Base-by-base conservation (phyloP, 202 grass and related monocot genomes). In the Panicum hallii region DNA sequence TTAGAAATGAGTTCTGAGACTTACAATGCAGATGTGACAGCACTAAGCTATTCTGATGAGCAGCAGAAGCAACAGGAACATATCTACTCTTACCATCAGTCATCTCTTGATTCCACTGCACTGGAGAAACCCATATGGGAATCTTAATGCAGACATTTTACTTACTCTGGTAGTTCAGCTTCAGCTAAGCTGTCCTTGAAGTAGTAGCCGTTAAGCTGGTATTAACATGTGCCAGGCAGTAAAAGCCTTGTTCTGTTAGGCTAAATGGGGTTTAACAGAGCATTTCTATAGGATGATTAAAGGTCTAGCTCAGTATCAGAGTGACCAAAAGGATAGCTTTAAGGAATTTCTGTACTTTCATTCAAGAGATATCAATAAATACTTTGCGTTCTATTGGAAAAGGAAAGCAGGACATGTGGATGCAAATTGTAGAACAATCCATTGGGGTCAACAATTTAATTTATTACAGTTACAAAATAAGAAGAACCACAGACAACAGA, bases 71-170 rank as follows among this genome's bases (percentile, higher is more conserved):
- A 42, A 60, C 88, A 88, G 79, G 84, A 93, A 11, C 81, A 79
- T 57, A 82, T 88, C 57, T 88, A 88, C 70, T 82, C 88, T 65
- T 93, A 90, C 82, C 85, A 93, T 72, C 73, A 88, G 74, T 90
- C 86, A 56, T 85, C 85, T 53, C 82, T 90, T 71, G 78, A 82
- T 42, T 85, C 91, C 19, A 50, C 40, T 53, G 67, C 85, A 65
- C 45, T 85, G 68, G 91, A 90, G 46, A 90, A 90, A 82, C 78
- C 78, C 48, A 79, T 85, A 38, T 93, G 85, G 85, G 91, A 88
- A 79, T 79, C 88, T 74, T 93, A 62, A 72, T 81, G 36, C 41
- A 70, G 19, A 83, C 32, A 47, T 50, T 80, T 63, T 49, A 77
- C 85, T 81, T 79, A 71, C 81, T 64, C 40, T 91, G 41, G 30